A percentile compares a stretch with the other conserved stretches of the same genome.
phyloP scores from a whole-genome alignment of 2,329 filamentous ascomycete species.

The Phaeophleospora eucalypticola region DNA sequence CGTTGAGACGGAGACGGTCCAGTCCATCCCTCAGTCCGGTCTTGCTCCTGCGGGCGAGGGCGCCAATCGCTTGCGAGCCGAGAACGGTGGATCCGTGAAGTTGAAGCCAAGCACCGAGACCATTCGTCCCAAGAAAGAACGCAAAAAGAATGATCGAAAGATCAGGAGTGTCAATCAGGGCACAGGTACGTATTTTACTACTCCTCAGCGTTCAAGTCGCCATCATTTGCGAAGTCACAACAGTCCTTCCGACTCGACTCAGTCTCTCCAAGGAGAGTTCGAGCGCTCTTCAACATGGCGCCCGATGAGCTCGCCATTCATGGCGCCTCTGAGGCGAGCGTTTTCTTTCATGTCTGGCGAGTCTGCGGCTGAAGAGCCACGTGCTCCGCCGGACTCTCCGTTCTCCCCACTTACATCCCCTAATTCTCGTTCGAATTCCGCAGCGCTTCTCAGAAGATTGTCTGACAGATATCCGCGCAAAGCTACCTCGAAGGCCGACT shows the following conservation, averaged over 20 bases:
- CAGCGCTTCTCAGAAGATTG: constrained; percentile 20
- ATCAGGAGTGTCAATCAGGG: constrained; percentile 65
- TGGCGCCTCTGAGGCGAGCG: background rate
- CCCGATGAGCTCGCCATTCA: background rate
- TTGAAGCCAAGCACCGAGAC: constrained; percentile 92
- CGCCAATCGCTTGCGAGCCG: constrained; percentile 55
- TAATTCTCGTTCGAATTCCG: constrained; percentile 7
- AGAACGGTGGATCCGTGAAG: constrained; percentile 68
- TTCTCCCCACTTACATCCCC: background rate
- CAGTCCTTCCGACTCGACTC: background rate
- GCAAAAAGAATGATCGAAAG: constrained; percentile 75
- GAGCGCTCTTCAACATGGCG: background rate
- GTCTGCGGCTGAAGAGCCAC: background rate
- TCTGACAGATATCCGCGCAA: constrained; percentile 35
- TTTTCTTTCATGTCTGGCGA: background rate
- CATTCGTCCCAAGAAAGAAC: constrained; percentile 89
- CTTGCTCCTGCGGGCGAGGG: constrained; percentile 58
- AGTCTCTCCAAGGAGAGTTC: too few relatives aligned
- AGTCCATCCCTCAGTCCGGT: constrained; percentile 79
- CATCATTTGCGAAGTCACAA: background rate
- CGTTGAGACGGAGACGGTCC: constrained; percentile 94
- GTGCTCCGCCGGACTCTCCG: background rate
- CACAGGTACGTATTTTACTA: constrained; percentile 58
- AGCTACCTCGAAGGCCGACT: constrained; percentile 93
- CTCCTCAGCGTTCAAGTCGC: background rate